Base-by-base conservation (phyloP, 2,329 filamentous ascomycete genomes). In the Aotearoamyces nothofagi region DNA sequence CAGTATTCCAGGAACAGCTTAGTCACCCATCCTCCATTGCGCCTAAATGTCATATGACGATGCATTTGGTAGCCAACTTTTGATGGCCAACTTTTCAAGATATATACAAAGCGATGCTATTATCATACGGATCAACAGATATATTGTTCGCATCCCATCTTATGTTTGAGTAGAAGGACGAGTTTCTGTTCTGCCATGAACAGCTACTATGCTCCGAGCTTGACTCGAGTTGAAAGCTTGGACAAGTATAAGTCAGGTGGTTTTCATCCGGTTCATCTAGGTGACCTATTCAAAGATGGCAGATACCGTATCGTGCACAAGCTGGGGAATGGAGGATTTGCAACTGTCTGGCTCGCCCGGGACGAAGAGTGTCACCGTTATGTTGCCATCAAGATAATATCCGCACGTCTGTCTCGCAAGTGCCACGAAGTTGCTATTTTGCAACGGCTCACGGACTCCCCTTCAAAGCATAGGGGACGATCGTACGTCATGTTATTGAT, bases 301-400 rank as follows among this genome's bases (percentile, higher is more conserved):
- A 51, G 54, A 17, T 65, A 61, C 35, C 43, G 45, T 20, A 40
- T 62, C 26, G 34, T 58, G 15, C 52, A 57, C 33, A 63, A 63
- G 41, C 39, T 63, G 15, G 58, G 58, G n/a, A 53, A 48, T 19
- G 58, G 60, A 15, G 50, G 50, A 1, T 58, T 44, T 35, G 54
- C 57, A 4, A 63, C 55, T 4, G 52, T 61, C 22, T 63, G 56
- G 60, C 51, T 62, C 11, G 56, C 52, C 14, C 40, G 39, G 2
- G 50, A 56, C 37, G 33, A 32, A 2, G 12, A 9, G 1, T 14
- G 31, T 2, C 3, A 25, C 12, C 17, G 15, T 9, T 40, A 41
- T 20, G 31, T 36, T 6, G 34, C 37, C 5, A 10, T 39, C 22
- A 38, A 5, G 13, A 17, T 11, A 17, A 17, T 10, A 16, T n/a